Percentiles rank a stretch among this genome's conserved stretches.
phyloP scores from a whole-genome alignment of 2,329 filamentous ascomycete species.

The Hymenoscyphus fructigenus region DNA sequence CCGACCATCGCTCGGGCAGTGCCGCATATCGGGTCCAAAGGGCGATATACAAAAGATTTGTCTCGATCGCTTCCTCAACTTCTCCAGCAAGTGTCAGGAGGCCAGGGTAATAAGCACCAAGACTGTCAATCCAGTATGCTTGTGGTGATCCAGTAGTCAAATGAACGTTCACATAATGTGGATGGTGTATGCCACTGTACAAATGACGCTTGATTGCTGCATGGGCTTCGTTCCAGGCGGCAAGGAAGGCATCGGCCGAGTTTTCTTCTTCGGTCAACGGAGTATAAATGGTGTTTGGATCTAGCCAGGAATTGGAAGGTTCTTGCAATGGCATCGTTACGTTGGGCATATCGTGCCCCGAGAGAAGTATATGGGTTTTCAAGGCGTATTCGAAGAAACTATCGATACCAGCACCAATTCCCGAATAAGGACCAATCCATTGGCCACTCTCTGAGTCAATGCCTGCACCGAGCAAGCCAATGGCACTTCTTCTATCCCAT shows the following conservation, averaged over 20 bases:
- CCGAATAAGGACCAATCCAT: conserved; percentile 87
- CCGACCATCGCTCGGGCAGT: conserved; percentile 90
- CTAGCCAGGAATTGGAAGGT: conserved; percentile 48
- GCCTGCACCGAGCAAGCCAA: conserved; percentile 85
- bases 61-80: conserved; percentile 84
- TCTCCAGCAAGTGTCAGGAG: conserved; percentile 83
- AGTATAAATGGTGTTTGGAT: conserved; percentile 60
- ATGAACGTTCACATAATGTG: conserved; percentile 91
- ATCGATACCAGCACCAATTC: conserved; percentile 93
- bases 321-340: conserved; percentile 31
- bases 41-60: conserved; percentile 86
- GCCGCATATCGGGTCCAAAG: conserved; percentile 95
- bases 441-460: conserved; percentile 88
- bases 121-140: conserved; percentile 92
- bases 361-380: conserved; percentile 89
- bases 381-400: conserved; percentile 98
- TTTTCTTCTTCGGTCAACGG: conserved; percentile 65
- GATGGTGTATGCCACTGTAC: conserved; percentile 81
- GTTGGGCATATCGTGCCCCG: conserved; percentile 65
- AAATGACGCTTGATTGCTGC: conserved; percentile 85
- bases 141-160: conserved; percentile 82
- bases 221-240: conserved; percentile 83
- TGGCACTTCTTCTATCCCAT: conserved; percentile 82
- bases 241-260: conserved; percentile 74
- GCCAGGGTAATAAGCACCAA: conserved; percentile 93